Evolutionary conservation across 1,139 yeast species (phyloP).

Genomic region (Blastobotrys illinoisensis): DNA sequence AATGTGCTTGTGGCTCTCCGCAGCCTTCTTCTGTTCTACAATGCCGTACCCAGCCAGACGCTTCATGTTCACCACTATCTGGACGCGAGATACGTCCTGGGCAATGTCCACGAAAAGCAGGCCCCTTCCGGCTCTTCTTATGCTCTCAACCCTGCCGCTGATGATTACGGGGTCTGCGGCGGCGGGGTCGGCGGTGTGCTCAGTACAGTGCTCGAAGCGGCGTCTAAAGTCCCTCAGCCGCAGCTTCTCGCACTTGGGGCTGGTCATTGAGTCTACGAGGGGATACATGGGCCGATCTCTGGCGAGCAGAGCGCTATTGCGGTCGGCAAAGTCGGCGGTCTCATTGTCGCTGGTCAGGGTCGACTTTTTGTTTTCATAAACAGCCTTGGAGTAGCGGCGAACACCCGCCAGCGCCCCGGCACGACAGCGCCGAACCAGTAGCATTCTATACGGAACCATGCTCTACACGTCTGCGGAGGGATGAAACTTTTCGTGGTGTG

Average conservation of each 20-base stretch:
- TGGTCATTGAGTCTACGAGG: not conserved
- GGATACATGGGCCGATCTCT: constrained; percentile 4
- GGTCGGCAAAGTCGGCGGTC: constrained; percentile 40
- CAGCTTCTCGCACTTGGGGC: not conserved
- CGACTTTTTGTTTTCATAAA: constrained; percentile 9
- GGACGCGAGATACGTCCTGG: constrained; percentile 54
- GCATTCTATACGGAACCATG: too few species aligned
- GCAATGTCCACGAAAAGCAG: constrained; percentile 60
- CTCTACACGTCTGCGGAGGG: too few species aligned
- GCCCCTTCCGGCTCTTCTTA: constrained; percentile 61
- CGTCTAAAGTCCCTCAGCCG: constrained; percentile 23
- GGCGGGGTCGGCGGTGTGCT: constrained; percentile 12
- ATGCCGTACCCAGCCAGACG: constrained; percentile 32
- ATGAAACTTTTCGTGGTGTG: not conserved
- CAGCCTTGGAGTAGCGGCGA: constrained; percentile 9
- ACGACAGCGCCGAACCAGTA: not conserved
- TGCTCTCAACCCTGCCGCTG: constrained; percentile 54
- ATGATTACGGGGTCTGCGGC: constrained; percentile 22
- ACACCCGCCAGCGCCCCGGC: not conserved
- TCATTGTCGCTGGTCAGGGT: constrained; percentile 25
- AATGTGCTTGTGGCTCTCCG: constrained; percentile 39
- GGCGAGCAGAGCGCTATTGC: constrained; percentile 29
- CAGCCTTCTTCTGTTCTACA: not conserved
- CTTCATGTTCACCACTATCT: constrained; percentile 54
- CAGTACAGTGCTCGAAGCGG: constrained; percentile 16